Percentiles rank a stretch among this genome's conserved stretches.
These are phyloP conservation scores for Lentinula detonsa DNA, from an alignment of 768 basidiomycete species.

Conservation along the genomic window DNA sequence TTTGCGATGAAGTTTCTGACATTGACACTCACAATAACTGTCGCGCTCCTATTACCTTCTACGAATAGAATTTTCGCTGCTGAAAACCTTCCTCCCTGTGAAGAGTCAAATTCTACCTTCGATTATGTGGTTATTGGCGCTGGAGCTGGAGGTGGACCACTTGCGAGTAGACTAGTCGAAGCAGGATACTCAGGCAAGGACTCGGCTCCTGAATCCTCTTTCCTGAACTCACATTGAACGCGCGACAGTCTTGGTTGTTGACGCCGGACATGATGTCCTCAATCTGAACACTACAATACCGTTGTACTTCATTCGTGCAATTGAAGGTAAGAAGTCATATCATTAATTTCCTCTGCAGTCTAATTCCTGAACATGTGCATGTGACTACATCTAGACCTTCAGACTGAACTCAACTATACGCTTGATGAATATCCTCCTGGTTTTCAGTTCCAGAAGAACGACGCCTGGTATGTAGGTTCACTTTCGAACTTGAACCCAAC, in stretches of 20 bases:
- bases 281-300: slow-evolving; percentile 23
- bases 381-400: slow-evolving; percentile 14
- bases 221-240: background rate
- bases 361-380: background rate
- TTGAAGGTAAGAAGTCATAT: slow-evolving; percentile 14
- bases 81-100: background rate
- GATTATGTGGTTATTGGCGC: slow-evolving; percentile 8
- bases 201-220: background rate
- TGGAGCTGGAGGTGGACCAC: slow-evolving; percentile 10
- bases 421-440: slow-evolving; percentile 20
- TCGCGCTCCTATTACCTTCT: background rate
- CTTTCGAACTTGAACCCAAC: background rate
- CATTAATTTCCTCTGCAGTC: background rate
- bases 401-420: slow-evolving; percentile 23
- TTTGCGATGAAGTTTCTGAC: background rate
- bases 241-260: slow-evolving; percentile 21
- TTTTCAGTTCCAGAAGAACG: slow-evolving; percentile 16
- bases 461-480: slow-evolving; percentile 14
- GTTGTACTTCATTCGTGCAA: slow-evolving; percentile 16
- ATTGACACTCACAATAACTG: background rate
- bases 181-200: slow-evolving; percentile 8
- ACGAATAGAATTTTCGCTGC: background rate
- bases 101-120: background rate
- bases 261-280: slow-evolving; percentile 21
- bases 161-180: slow-evolving; percentile 11